phyloP scores from a whole-genome alignment of 108 stramenopile genomes.

The Cyclotella distinguenda region DNA sequence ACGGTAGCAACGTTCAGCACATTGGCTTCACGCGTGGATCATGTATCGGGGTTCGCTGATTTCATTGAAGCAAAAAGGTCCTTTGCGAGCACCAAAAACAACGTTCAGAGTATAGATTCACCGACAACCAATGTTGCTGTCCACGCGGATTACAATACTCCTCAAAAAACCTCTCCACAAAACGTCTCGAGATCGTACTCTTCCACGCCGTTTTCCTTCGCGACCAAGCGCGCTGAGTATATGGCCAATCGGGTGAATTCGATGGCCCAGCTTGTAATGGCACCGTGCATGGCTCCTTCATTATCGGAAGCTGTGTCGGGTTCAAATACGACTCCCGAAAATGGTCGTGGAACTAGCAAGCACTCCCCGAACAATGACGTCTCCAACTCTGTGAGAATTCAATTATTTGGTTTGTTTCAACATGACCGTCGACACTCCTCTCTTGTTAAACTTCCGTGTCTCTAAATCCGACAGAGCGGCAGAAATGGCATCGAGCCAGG shows the following conservation, averaged over 20 bases:
- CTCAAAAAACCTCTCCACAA: conserved; percentile 12
- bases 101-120: conserved; percentile 1
- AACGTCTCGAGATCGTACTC: conserved; percentile 3
- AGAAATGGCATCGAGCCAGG: conserved; percentile 43
- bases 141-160: conserved; percentile 3
- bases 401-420: neutral
- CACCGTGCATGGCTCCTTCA: conserved; percentile 76
- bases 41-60: conserved; percentile 13
- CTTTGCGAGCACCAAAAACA: neutral
- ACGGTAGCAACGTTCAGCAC: conserved; percentile 72
- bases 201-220: conserved; percentile 43
- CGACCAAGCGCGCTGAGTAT: conserved; percentile 41
- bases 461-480: conserved; percentile 2
- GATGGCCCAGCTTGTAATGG: conserved; percentile 79
- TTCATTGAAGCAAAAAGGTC: conserved; percentile 27
- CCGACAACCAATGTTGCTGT: neutral
- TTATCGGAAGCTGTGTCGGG: conserved; percentile 38
- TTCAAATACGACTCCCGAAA: neutral
- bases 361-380: neutral
- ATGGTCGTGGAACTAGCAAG: neutral
- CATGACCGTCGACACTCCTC: neutral
- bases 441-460: neutral
- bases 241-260: conserved; percentile 70
- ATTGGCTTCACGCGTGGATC: conserved; percentile 20
- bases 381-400: conserved; percentile 1